These are phyloP conservation scores for Isoetes engelmannii DNA, from an alignment of 83 land plant genomes.

Conservation along the genomic window DNA sequence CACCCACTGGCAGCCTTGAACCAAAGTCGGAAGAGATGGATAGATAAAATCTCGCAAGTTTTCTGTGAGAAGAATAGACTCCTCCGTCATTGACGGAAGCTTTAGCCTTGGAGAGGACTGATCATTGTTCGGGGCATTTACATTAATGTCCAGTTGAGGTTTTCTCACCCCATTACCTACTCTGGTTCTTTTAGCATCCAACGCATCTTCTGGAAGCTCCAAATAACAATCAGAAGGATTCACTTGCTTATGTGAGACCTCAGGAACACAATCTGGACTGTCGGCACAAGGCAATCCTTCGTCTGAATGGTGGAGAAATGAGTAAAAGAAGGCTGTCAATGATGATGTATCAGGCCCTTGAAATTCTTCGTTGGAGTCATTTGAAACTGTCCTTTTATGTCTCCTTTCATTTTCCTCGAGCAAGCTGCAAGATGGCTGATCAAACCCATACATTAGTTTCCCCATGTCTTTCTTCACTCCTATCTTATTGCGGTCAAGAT, in stretches of 20 bases:
- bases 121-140: too few relatives aligned
- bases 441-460: too few relatives aligned
- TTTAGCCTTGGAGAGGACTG: too few relatives aligned
- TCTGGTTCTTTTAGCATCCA: too few relatives aligned
- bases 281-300: conserved; percentile 10
- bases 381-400: not conserved
- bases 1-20: conserved; percentile 56
- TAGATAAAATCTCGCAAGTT: conserved; percentile 33
- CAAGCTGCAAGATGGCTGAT: too few relatives aligned
- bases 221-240: not conserved
- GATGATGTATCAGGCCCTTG: conserved; percentile 72
- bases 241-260: conserved; percentile 9
- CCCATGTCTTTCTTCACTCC: not conserved
- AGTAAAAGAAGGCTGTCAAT: conserved; percentile 48
- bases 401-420: too few relatives aligned
- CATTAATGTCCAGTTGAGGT: too few relatives aligned
- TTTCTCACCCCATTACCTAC: too few relatives aligned
- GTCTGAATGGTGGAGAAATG: conserved; percentile 46
- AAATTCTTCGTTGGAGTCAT: conserved; percentile 13
- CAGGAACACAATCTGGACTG: conserved; percentile 11
- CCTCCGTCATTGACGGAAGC: conserved; percentile 48
- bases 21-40: conserved; percentile 44
- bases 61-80: conserved; percentile 54
- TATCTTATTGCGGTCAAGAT: not conserved
- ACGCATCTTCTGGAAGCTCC: not conserved